Evolutionary conservation across 352 stramenopile genomes (phyloP).

Genomic region (Phytophthora nicotianae): DNA sequence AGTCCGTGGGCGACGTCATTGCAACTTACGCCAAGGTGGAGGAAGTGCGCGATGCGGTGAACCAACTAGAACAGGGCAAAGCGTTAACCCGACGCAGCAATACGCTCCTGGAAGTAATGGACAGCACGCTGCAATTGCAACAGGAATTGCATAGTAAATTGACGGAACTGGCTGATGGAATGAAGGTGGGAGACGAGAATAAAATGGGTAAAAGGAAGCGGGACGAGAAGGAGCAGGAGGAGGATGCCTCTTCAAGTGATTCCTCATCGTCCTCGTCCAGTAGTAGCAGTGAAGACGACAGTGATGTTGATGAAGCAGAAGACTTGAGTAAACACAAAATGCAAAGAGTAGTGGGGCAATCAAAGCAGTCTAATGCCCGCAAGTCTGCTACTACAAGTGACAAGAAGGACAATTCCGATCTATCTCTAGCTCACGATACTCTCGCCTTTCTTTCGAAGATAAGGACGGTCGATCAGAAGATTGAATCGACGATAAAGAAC

Average conservation of each 20-base stretch:
- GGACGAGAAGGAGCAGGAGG: not conserved
- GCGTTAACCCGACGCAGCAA: slow-evolving; percentile 7
- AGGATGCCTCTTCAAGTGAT: slow-evolving; percentile 2
- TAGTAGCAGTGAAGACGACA: slow-evolving; percentile 1
- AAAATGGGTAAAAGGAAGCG: slow-evolving; percentile 11
- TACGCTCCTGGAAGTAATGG: slow-evolving; percentile 20
- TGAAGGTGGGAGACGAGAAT: slow-evolving; percentile 9
- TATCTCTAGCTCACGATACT: slow-evolving; percentile 18
- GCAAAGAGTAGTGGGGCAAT: not conserved
- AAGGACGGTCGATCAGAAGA: slow-evolving; percentile 10
- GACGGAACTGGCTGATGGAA: slow-evolving; percentile 21
- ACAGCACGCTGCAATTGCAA: slow-evolving; percentile 19
- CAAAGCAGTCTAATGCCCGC: not conserved
- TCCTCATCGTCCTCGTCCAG: not conserved
- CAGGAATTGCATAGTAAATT: slow-evolving; percentile 12
- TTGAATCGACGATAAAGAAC: slow-evolving; percentile 7
- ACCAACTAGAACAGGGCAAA: slow-evolving; percentile 31
- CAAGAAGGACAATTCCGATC: slow-evolving; percentile 9
- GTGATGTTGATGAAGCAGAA: slow-evolving; percentile 1
- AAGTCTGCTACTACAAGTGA: not conserved
- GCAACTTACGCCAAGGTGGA: slow-evolving; percentile 3
- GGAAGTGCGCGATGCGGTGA: slow-evolving; percentile 38
- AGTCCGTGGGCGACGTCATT: slow-evolving; percentile 2
- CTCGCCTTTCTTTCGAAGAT: slow-evolving; percentile 15
- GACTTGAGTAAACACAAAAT: slow-evolving; percentile 13